Evolutionary conservation across 1,284 basidiomycete species (phyloP).

Genomic region (Fomes fomentarius): DNA sequence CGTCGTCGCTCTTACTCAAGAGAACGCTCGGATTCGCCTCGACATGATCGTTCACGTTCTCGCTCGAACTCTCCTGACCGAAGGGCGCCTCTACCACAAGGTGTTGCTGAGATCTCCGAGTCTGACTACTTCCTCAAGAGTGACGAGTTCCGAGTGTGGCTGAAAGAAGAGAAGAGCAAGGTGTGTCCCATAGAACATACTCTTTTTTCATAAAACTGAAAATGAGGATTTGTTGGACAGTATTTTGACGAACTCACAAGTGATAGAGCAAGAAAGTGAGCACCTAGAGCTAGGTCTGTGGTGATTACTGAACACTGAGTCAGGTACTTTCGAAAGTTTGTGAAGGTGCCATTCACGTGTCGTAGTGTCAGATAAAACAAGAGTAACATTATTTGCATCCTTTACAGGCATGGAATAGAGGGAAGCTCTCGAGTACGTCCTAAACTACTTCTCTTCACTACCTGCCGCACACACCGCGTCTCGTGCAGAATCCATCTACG

Average conservation of each 20-base stretch:
- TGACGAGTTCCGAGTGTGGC: constrained; percentile 76
- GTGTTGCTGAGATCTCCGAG: constrained; percentile 62
- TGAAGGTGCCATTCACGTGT: constrained; percentile 55
- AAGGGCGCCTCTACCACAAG: constrained; percentile 48
- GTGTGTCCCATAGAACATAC: constrained; percentile 37
- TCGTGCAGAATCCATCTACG: constrained; percentile 58
- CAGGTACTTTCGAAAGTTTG: constrained; percentile 84
- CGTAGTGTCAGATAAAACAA: too few species aligned
- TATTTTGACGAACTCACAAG: constrained; percentile 79
- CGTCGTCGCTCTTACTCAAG: constrained; percentile 29
- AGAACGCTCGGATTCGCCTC: constrained; percentile 28
- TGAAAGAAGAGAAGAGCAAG: constrained; percentile 78
- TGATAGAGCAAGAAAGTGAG: constrained; percentile 73
- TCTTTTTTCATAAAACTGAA: neutral
- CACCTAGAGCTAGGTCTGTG: constrained; percentile 17
- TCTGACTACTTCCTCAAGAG: constrained; percentile 80
- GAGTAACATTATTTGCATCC: neutral
- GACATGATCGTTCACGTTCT: constrained; percentile 23
- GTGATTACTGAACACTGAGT: constrained; percentile 33
- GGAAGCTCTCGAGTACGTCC: constrained; percentile 59
- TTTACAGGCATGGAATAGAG: constrained; percentile 72
- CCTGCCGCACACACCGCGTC: neutral
- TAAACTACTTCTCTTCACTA: neutral
- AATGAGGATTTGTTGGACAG: constrained; percentile 37
- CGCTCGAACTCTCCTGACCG: constrained; percentile 51